Conservation (phyloP, 1,284 basidiomycete genomes). For the Fomitopsis palustris region DNA sequence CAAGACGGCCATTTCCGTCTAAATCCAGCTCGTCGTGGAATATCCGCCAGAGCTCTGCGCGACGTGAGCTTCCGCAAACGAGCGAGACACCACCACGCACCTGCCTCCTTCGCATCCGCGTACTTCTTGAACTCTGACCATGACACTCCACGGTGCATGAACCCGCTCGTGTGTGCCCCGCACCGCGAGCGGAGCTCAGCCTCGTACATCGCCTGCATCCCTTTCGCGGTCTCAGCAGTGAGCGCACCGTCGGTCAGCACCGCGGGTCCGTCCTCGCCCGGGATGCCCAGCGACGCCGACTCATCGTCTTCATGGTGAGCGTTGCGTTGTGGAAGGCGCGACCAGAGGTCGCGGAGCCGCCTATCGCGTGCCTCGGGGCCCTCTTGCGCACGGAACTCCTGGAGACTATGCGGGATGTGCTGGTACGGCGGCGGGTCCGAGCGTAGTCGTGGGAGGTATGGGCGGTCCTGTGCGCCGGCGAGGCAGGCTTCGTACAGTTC, state of each 20-base stretch:
- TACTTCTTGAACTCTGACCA: constrained; percentile 82
- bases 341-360: constrained; percentile 60
- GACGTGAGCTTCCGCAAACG: constrained; percentile 9
- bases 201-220: constrained; percentile 71
- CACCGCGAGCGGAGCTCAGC: constrained; percentile 71
- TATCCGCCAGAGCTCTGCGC: constrained; percentile 79
- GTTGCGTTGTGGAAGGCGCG: constrained; percentile 41
- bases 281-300: neutral
- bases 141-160: constrained; percentile 47
- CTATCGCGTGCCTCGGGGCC: constrained; percentile 56
- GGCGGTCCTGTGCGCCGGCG: constrained; percentile 49
- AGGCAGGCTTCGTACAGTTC: constrained; percentile 49
- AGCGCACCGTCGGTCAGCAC: constrained; percentile 35
- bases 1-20: constrained; percentile 81
- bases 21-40: constrained; percentile 88
- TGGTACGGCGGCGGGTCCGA: constrained; percentile 44
- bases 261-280: constrained; percentile 25
- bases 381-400: constrained; percentile 63
- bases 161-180: constrained; percentile 45
- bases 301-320: constrained; percentile 25
- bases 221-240: constrained; percentile 66
- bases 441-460: constrained; percentile 54
- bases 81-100: constrained; percentile 38
- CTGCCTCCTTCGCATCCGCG: constrained; percentile 73
- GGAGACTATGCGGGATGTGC: constrained; percentile 45